A percentile compares a stretch with the other conserved stretches of the same genome.
Conservation (phyloP, 768 basidiomycete genomes). For the Dacryopinax primogenitus region DNA sequence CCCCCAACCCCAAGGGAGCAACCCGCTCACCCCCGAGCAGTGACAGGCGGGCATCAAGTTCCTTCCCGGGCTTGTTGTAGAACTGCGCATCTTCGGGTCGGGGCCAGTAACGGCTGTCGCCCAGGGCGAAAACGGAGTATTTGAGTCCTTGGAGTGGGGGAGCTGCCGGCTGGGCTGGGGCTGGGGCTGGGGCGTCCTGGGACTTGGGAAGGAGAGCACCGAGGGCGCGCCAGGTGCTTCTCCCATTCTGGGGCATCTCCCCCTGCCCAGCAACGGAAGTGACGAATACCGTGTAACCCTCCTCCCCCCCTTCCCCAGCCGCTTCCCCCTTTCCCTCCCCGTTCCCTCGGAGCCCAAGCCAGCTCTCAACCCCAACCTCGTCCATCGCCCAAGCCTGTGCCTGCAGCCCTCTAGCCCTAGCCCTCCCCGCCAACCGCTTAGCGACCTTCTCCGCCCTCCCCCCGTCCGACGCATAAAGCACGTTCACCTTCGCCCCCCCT, state of each 20-base stretch:
- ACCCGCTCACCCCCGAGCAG: conserved; percentile 69
- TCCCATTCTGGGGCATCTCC: conserved; percentile 92
- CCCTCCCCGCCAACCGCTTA: conserved; percentile 71
- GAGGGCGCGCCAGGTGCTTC: conserved; percentile 75
- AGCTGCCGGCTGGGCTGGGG: no score
- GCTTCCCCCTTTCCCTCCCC: no score
- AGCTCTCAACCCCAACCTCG: conserved; percentile 66
- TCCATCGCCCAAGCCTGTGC: conserved; percentile 67
- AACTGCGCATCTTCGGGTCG: conserved; percentile 92
- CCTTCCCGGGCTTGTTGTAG: conserved; percentile 93
- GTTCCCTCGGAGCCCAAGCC: no score
- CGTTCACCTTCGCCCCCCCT: conserved; percentile 75
- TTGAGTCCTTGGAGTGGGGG: conserved; percentile 43
- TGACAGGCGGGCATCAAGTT: conserved; percentile 68
- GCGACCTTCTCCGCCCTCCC: conserved; percentile 94
- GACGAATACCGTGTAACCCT: conserved; percentile 53
- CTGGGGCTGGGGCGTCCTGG: no score
- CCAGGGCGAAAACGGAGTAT: conserved; percentile 84
- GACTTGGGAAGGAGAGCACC: conserved; percentile 40
- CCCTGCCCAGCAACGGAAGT: conserved; percentile 95
- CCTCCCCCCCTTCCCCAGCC: conserved; percentile 37
- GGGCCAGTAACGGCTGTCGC: conserved; percentile 99
- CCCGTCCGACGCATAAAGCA: conserved; percentile 92
- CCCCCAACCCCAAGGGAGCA: conserved; percentile 67
- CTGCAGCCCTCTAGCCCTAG: conserved; percentile 70